These are phyloP conservation scores for Furcasterigmium furcatum DNA, from an alignment of 2,329 filamentous ascomycete genomes.

Conservation along the genomic window DNA sequence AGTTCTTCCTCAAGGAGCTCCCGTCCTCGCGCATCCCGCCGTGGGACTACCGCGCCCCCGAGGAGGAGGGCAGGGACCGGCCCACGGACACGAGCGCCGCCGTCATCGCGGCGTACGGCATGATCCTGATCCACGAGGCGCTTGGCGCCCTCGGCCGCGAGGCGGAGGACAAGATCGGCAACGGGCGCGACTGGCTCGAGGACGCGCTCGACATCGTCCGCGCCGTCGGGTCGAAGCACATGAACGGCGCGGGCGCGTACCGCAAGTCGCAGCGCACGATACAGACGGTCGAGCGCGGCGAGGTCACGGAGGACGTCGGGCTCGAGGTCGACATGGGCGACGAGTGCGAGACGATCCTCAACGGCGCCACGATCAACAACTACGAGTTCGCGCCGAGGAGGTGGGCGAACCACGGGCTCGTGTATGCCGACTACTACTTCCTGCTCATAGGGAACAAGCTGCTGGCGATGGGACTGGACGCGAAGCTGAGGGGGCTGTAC, in stretches of 20 bases:
- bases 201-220: slow-evolving; percentile 19
- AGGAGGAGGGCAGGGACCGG: slow-evolving; percentile 12
- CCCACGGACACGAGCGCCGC: slow-evolving; percentile 33
- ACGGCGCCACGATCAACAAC: slow-evolving; percentile 43
- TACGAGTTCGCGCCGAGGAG: slow-evolving; percentile 39
- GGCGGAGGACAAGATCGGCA: too few species aligned
- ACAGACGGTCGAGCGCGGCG: slow-evolving; percentile 19
- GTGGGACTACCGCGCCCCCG: slow-evolving; percentile 44
- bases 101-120: slow-evolving; percentile 32
- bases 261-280: slow-evolving; percentile 3
- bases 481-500: background rate
- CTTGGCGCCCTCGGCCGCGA: slow-evolving; percentile 12
- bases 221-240: slow-evolving; percentile 16
- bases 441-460: slow-evolving; percentile 41
- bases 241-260: slow-evolving; percentile 18
- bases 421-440: slow-evolving; percentile 47
- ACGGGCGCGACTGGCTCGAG: slow-evolving; percentile 18
- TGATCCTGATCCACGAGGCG: slow-evolving; percentile 29
- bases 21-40: slow-evolving; percentile 34
- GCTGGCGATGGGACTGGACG: slow-evolving; percentile 22
- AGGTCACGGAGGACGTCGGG: slow-evolving; percentile 6
- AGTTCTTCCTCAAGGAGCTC: slow-evolving; percentile 39
- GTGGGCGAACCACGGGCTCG: slow-evolving; percentile 42
- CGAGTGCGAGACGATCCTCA: slow-evolving; percentile 38
- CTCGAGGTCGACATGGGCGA: slow-evolving; percentile 18